These are phyloP conservation scores for Talaromyces pinophilus DNA, from an alignment of 2,329 filamentous ascomycete genomes.

Conservation along the genomic window DNA sequence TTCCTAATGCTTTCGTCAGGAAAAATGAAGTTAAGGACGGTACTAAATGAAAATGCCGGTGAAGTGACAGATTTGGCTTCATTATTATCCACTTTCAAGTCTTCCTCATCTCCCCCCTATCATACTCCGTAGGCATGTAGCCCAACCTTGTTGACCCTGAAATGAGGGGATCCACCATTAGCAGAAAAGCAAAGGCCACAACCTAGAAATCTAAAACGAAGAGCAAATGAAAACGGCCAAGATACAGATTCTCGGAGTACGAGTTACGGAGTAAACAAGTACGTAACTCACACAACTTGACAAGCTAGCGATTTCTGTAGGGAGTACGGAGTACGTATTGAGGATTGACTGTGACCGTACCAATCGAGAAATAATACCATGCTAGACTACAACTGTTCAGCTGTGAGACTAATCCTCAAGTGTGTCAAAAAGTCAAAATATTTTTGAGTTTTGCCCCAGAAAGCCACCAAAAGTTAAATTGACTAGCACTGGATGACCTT, in stretches of 20 bases:
- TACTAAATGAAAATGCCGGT: not conserved
- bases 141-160: conserved; percentile 8
- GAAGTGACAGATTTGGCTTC: not conserved
- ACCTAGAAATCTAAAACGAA: conserved; percentile 8
- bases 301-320: not conserved
- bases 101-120: not conserved
- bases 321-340: not conserved
- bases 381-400: not conserved
- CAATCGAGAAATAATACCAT: not conserved
- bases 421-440: not conserved
- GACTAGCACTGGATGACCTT: not conserved
- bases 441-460: conserved; percentile 14
- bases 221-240: not conserved
- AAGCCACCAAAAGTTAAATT: conserved; percentile 7
- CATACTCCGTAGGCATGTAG: not conserved
- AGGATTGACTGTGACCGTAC: not conserved
- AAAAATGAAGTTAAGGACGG: not conserved
- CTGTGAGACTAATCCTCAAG: not conserved
- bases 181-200: conserved; percentile 13
- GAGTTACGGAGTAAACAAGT: not conserved
- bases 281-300: not conserved
- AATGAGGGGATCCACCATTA: not conserved
- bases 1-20: not conserved
- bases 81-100: not conserved
- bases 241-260: not conserved